Percentiles rank a stretch among this genome's conserved stretches.
These are phyloP conservation scores for Colletotrichum simmondsii DNA, from an alignment of 2,329 filamentous ascomycete genomes.

Conservation along the genomic window DNA sequence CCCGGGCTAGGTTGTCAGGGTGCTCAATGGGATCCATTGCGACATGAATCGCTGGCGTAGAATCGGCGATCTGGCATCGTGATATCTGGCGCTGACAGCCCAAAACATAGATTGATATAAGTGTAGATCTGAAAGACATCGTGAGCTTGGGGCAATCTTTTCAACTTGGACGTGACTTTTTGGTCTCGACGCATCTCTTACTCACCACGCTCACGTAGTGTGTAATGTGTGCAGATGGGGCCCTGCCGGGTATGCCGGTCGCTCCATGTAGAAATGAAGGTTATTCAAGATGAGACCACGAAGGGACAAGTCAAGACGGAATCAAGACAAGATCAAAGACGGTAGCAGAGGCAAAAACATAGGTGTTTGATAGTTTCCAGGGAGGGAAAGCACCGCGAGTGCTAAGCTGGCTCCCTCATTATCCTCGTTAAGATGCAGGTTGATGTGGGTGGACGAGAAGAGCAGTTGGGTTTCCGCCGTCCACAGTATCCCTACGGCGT, in stretches of 20 bases:
- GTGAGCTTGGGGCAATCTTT: background rate
- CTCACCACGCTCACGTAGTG: background rate
- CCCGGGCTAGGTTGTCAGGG: background rate
- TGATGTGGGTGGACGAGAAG: no score
- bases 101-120: background rate
- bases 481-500: no score
- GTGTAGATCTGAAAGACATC: background rate
- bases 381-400: background rate
- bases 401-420: background rate
- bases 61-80: conserved; percentile 24
- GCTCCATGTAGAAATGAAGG: background rate
- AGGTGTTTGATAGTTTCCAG: background rate
- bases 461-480: no score
- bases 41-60: conserved; percentile 8
- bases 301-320: background rate
- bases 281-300: background rate
- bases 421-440: background rate
- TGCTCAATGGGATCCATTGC: conserved; percentile 4
- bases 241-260: background rate
- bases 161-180: background rate
- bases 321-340: background rate
- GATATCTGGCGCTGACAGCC: background rate
- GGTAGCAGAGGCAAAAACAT: background rate
- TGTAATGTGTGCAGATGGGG: background rate
- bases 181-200: background rate